Evolutionary conservation across 345 rosid species (phyloP), one percentile per base, ranked within the genome.

Genomic region (Gossypium rotundifolium): DNA sequence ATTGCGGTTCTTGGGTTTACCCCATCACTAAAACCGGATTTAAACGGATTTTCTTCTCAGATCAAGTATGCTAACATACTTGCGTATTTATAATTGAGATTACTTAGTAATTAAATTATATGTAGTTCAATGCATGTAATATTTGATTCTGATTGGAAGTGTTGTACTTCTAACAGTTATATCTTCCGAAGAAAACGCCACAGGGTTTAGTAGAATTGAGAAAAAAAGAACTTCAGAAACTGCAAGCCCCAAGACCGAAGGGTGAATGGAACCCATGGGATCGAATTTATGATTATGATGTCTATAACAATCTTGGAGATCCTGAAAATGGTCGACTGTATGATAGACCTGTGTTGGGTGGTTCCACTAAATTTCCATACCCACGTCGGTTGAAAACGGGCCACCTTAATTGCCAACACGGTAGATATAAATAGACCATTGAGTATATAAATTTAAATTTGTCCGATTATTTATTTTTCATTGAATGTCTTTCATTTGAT

Each of bases 1-100:
- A 82, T 57, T 88, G 91, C 80, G 77, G 77, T 12, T 86, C 94
- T 18, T 88, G 90, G 91, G 82, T 90, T 3, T 86, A 88, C 72
- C 94, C 94, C 0, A 7, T 80, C 72, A 55, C 80, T 33, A 76
- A 55, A 48, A 86, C 90, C 13, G 59, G 69, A 75, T 61, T 78
- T 46, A 74, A 29, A 42, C 81, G 90, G 16, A 49, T 88, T 74
- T 89, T 89, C 85, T 88, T 89, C 84, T 74, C 87, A 57, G 84
- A 79, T 75, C 58, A 64, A 9, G 94, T 82, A 81, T 74, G 86
- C 74, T 11, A 46, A 2, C 14, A 46, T 46, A 45, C 38, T 33
- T 33, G 0, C 7, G 1, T 33, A 29, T 29, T 0, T 29, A 33
- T 4, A 33, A 33, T 33, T 33, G 38, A 33, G 7, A 33, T 33